Evolutionary conservation across 345 rosid species (phyloP), one percentile per base, ranked within the genome.

Genomic region (Carallia brachiata): DNA sequence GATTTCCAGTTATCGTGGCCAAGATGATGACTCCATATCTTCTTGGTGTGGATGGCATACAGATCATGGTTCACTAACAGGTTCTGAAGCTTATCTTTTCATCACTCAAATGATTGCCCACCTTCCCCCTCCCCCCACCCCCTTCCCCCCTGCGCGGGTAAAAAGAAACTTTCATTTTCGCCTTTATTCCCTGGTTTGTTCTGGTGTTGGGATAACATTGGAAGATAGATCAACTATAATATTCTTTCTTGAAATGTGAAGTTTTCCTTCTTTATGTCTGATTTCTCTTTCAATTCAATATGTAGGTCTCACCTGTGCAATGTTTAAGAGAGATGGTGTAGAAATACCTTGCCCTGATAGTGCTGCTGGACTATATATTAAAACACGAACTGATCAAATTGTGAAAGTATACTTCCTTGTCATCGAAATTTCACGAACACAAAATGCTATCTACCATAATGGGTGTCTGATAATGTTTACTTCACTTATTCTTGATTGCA

Each of bases 21-120:
- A 74, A 78, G 80, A 81, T 78, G 76, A 69, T 31, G 88, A 84
- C 59, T 82, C 89, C 36, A 77, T 83, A 70, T 91, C 97, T 48
- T 88, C 93, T 73, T 94, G 98, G 98, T 94, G 97, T 62, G 98
- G 98, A 65, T 94, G 97, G 97, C 98, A 94, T 67, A 88, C 95
- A 23, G 98, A 93, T 84, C 89, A 89, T 61, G 94, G 91, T 61
- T 93, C 94, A 59, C 79, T 93, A 65, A 91, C 97, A 76, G 97
- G 98, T 88, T 53, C 15, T 55, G 6, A 44, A 44, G 50, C 50
- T 44, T 44, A 44, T 44, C 50, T 44, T 44, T 10, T 61, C 36
- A 53, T 79, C 44, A 19, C 66, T 65, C 53, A 4, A 3, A 44
- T 44, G 50, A 10, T 44, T 44, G 13, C 50, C 50, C 48, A 15